phyloP scores from a whole-genome alignment of 345 rosid species.

The Sonneratia alba region DNA sequence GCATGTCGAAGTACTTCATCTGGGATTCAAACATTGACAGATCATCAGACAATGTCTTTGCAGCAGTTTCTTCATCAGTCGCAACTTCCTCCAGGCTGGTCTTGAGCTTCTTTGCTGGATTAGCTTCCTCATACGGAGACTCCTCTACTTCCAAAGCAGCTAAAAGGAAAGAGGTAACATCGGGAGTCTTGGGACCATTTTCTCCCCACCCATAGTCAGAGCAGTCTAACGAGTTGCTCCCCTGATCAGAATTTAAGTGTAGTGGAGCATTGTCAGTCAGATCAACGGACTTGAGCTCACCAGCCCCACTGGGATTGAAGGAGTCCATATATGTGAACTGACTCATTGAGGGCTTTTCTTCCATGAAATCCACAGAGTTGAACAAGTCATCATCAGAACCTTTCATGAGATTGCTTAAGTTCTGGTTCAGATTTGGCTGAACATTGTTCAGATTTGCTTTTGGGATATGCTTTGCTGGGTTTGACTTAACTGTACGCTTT shows the following conservation, averaged over 20 bases:
- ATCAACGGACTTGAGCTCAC: conserved; percentile 21
- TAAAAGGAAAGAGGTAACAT: conserved; percentile 52
- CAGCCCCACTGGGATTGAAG: conserved; percentile 18
- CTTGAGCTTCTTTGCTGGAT: conserved; percentile 53
- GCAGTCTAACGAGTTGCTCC: conserved; percentile 72
- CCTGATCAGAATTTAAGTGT: conserved; percentile 75
- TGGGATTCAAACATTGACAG: conserved; percentile 43
- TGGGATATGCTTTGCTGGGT: conserved; percentile 27
- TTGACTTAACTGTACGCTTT: conserved; percentile 39
- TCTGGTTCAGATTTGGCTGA: conserved; percentile 31
- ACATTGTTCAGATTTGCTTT: conserved; percentile 25
- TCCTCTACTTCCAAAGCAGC: conserved; percentile 37
- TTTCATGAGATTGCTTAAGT: conserved; percentile 22
- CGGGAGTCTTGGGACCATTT: conserved; percentile 65
- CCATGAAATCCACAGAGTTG: conserved; percentile 35
- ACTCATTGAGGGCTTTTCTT: conserved; percentile 55
- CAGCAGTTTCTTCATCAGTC: conserved; percentile 20
- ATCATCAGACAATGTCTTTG: conserved; percentile 50
- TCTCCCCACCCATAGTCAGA: conserved; percentile 77
- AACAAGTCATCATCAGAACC: conserved; percentile 36
- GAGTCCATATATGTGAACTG: conserved; percentile 38
- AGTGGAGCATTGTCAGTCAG: conserved; percentile 28
- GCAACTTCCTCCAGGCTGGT: conserved; percentile 19
- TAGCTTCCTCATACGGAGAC: conserved; percentile 47
- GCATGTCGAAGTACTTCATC: conserved; percentile 31